Evolutionary conservation across 2,329 filamentous ascomycete species (phyloP).

Genomic region (Shiraia bambusicola): DNA sequence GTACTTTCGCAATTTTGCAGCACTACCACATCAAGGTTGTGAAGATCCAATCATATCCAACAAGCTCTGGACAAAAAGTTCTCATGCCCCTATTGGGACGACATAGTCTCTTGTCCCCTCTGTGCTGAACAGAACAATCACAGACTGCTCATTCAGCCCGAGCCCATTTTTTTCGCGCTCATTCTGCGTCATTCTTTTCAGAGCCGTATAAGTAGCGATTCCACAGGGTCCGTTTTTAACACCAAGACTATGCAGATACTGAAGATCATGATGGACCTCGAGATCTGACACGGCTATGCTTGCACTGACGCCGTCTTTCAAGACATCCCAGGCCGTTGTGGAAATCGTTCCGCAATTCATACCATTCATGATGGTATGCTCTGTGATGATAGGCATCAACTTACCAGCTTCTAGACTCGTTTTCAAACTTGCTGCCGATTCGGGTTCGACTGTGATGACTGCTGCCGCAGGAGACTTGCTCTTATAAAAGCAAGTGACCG

Average conservation of each 20-base stretch:
- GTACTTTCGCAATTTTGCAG: neutral
- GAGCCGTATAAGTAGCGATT: conserved; percentile 58
- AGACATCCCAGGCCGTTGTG: conserved; percentile 62
- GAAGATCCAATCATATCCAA: no score
- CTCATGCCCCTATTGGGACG: conserved; percentile 6
- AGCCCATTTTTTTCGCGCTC: conserved; percentile 32
- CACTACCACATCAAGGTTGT: no score
- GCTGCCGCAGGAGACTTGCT: conserved; percentile 32
- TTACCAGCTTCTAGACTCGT: conserved; percentile 55
- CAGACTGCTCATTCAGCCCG: conserved; percentile 50
- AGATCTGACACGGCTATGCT: conserved; percentile 62
- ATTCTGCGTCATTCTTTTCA: conserved; percentile 52
- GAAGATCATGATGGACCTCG: conserved; percentile 62
- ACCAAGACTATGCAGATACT: conserved; percentile 52
- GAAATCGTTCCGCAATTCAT: conserved; percentile 73
- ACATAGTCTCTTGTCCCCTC: conserved; percentile 53
- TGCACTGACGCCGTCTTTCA: conserved; percentile 61
- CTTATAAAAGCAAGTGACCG: conserved; percentile 68
- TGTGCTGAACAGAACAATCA: conserved; percentile 67
- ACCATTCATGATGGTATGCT: conserved; percentile 70
- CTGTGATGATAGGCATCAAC: conserved; percentile 55
- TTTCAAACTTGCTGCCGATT: conserved; percentile 60
- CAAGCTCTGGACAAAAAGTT: no score
- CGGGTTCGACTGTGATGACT: conserved; percentile 71
- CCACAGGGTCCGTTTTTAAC: conserved; percentile 65